Conservation (phyloP, 2,329 filamentous ascomycete species). For the Aspergillus sp. region DNA sequence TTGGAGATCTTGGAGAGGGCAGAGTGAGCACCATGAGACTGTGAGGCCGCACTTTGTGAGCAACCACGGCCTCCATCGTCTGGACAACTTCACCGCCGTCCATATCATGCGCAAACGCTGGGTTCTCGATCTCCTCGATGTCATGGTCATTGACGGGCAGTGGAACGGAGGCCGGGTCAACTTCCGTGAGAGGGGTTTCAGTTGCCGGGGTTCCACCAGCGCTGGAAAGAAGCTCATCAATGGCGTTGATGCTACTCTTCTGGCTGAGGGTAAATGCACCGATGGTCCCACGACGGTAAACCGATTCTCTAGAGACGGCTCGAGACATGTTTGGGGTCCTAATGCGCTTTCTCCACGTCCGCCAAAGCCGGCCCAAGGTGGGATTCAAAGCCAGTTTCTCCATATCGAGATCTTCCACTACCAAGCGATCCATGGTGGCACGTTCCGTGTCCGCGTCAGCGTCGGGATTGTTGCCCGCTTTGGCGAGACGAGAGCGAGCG, state of each 20-base stretch:
- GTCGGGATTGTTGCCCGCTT: slow-evolving; percentile 53
- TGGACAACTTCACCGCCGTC: slow-evolving; percentile 53
- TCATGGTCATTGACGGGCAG: slow-evolving; percentile 29
- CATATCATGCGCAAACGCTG: slow-evolving; percentile 61
- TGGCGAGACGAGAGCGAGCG: slow-evolving; percentile 51
- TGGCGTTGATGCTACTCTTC: slow-evolving; percentile 37
- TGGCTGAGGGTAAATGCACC: slow-evolving; percentile 27
- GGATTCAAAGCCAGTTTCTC: slow-evolving; percentile 89
- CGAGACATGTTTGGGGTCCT: slow-evolving; percentile 35
- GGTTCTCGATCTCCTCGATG: slow-evolving; percentile 73
- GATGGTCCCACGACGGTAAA: slow-evolving; percentile 29
- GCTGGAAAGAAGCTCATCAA: slow-evolving; percentile 26
- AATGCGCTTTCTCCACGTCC: slow-evolving; percentile 84
- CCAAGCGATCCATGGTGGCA: slow-evolving; percentile 58
- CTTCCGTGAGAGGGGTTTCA: slow-evolving; percentile 17
- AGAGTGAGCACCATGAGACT: slow-evolving; percentile 43
- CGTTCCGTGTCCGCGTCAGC: slow-evolving; percentile 42
- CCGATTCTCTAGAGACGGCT: slow-evolving; percentile 42
- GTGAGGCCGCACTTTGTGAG: slow-evolving; percentile 41
- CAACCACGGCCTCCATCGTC: slow-evolving; percentile 36
- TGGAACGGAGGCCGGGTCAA: slow-evolving; percentile 32
- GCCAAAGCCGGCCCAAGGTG: slow-evolving; percentile 84
- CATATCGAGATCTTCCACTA: slow-evolving; percentile 89
- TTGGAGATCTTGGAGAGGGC: slow-evolving; percentile 26
- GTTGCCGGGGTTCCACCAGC: slow-evolving; percentile 10